phyloP scores from a whole-genome alignment of 2,329 filamentous ascomycete genomes.

The Chaetoscypha palmicola region DNA sequence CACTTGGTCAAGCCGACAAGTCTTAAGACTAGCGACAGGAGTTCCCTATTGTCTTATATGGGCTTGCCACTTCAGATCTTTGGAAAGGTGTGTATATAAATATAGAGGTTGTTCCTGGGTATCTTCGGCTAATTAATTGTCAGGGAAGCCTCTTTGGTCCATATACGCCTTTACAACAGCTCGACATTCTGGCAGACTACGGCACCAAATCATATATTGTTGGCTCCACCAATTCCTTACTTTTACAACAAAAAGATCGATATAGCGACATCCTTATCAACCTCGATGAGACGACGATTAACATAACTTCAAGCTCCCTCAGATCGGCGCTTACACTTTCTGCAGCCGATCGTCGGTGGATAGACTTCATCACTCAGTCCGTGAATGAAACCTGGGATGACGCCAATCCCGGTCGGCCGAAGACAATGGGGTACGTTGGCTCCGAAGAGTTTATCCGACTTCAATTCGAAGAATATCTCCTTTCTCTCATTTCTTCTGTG shows the following conservation, averaged over 20 bases:
- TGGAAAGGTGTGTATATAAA: slow-evolving; percentile 56
- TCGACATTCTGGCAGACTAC: slow-evolving; percentile 87
- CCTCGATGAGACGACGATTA: slow-evolving; percentile 81
- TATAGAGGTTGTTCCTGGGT: not conserved
- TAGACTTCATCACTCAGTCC: slow-evolving; percentile 87
- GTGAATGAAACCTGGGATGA: slow-evolving; percentile 98
- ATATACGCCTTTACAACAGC: slow-evolving; percentile 91
- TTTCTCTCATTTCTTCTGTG: slow-evolving; percentile 78
- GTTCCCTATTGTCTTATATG: slow-evolving; percentile 87
- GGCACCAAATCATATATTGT: slow-evolving; percentile 97
- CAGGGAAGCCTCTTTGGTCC: slow-evolving; percentile 91
- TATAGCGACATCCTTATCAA: slow-evolving; percentile 97
- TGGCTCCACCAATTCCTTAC: slow-evolving; percentile 89
- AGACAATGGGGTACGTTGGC: slow-evolving; percentile 87
- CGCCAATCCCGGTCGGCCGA: slow-evolving; percentile 78
- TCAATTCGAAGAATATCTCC: slow-evolving; percentile 93
- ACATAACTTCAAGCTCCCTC: slow-evolving; percentile 73
- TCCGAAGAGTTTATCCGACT: slow-evolving; percentile 96
- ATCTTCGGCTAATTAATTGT: slow-evolving; percentile 9
- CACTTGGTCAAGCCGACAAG: slow-evolving; percentile 71
- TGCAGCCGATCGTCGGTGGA: slow-evolving; percentile 86
- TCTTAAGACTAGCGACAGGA: slow-evolving; percentile 83
- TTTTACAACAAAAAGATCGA: slow-evolving; percentile 88
- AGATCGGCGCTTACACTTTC: slow-evolving; percentile 71
- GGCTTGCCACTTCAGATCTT: slow-evolving; percentile 92